Evolutionary conservation across 306 rosid species (phyloP).

Genomic region (Cotoneaster glaucophyllus): DNA sequence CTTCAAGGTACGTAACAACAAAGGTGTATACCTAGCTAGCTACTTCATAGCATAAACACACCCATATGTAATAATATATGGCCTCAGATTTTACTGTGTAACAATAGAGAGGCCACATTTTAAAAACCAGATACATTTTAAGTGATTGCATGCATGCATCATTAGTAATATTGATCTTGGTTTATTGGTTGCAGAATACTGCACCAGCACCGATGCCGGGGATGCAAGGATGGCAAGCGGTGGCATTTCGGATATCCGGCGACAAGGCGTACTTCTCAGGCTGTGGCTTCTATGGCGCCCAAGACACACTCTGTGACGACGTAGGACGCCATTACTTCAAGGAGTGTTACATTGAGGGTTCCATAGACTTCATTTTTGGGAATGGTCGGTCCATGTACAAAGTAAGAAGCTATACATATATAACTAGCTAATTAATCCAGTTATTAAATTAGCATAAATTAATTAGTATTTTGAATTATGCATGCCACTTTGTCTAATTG

Average conservation of each 20-base stretch:
- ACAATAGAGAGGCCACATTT: neutral
- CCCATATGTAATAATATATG: too few species aligned
- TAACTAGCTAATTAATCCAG: neutral
- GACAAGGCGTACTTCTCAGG: conserved; percentile 89
- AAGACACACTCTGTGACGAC: conserved; percentile 88
- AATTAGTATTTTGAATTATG: neutral
- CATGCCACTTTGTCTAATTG: neutral
- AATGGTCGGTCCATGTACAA: conserved; percentile 92
- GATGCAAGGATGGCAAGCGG: conserved; percentile 93
- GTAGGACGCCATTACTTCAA: conserved; percentile 93
- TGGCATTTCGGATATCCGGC: conserved; percentile 70
- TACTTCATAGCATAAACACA: too few species aligned
- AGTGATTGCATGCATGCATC: neutral
- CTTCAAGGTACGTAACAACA: conserved; percentile 48
- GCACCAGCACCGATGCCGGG: conserved; percentile 97
- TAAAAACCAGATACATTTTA: neutral
- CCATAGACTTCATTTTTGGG: conserved; percentile 89
- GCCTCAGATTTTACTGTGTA: neutral
- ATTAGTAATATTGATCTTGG: neutral
- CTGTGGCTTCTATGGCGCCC: conserved; percentile 82
- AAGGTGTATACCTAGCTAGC: neutral
- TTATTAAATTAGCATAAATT: neutral
- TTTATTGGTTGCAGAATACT: conserved; percentile 48
- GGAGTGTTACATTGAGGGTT: conserved; percentile 81
- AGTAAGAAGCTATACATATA: conserved; percentile 21